Conservation (phyloP, 129 eudicot species). For the Smallanthus sonchifolius region DNA sequence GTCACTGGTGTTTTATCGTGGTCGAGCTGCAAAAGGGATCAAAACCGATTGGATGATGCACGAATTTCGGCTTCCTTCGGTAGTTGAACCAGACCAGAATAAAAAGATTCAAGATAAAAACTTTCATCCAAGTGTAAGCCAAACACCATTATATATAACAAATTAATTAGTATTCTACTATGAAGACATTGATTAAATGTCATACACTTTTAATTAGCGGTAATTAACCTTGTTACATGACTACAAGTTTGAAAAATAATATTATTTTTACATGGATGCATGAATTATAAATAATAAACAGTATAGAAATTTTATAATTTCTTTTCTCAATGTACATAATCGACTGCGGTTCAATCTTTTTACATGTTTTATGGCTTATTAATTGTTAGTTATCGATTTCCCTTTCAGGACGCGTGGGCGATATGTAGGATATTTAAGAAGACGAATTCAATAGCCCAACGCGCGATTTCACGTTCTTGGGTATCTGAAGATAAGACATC, state of each 20-base stretch:
- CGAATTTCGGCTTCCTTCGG: constrained; percentile 77
- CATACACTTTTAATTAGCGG: too few species aligned
- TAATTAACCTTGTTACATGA: too few species aligned
- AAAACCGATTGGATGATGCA: constrained; percentile 99
- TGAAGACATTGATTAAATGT: too few species aligned
- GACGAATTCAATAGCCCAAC: constrained; percentile 57
- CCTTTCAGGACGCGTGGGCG: constrained; percentile 71
- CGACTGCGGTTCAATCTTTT: too few species aligned
- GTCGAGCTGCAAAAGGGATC: constrained; percentile 88
- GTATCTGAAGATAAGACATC: constrained; percentile 43
- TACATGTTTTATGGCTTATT: neutral
- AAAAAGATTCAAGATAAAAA: constrained; percentile 52
- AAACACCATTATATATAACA: neutral
- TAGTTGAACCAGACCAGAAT: constrained; percentile 30
- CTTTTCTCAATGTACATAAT: too few species aligned
- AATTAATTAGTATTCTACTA: too few species aligned
- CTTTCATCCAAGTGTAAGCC: constrained; percentile 56
- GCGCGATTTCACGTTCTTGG: constrained; percentile 75
- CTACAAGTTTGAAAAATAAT: too few species aligned
- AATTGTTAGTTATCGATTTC: neutral
- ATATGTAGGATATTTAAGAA: constrained; percentile 90
- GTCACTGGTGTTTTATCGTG: constrained; percentile 84
- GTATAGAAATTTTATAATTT: too few species aligned
- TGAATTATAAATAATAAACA: neutral
- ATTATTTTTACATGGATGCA: neutral